Evolutionary conservation across 805 yeast genomes (phyloP).

Genomic region (Helenozyma rhizophorensis): DNA sequence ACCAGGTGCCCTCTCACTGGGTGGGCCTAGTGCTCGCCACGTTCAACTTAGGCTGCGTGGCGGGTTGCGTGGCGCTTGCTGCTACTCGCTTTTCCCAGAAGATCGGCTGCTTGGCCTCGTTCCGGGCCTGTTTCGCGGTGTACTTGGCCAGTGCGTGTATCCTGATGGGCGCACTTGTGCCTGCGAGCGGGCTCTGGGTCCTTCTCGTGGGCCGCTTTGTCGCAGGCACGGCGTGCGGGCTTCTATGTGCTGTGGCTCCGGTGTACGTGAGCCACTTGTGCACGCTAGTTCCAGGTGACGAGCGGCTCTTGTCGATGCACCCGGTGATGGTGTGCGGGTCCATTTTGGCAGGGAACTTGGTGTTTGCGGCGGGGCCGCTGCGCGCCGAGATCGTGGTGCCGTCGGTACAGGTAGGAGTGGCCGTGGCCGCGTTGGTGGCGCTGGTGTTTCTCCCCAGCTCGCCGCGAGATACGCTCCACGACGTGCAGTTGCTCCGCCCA

Average conservation of each 20-base stretch:
- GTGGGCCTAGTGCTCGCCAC: constrained; percentile 4
- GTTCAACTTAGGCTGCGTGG: constrained; percentile 8
- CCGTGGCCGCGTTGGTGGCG: constrained; percentile 3
- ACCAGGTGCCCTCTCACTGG: constrained; percentile 2
- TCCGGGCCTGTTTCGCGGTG: constrained; percentile 1
- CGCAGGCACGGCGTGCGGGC: constrained; percentile 7
- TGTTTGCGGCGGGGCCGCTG: background rate
- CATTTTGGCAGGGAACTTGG: constrained; percentile 5
- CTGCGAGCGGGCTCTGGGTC: constrained; percentile 2
- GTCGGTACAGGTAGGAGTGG: constrained; percentile 1
- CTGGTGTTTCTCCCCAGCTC: constrained; percentile 6
- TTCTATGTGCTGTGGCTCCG: constrained; percentile 10
- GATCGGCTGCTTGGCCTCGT: constrained; percentile 4
- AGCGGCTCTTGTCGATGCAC: constrained; percentile 1
- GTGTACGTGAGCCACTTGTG: constrained; percentile 7
- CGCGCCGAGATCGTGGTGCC: constrained; percentile 1
- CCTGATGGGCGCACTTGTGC: constrained; percentile 1
- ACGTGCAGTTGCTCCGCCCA: background rate
- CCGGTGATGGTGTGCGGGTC: constrained; percentile 2
- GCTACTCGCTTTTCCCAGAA: constrained; percentile 1
- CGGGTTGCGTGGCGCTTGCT: constrained; percentile 4
- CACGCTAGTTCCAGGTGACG: constrained; percentile 3
- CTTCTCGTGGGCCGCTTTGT: constrained; percentile 3
- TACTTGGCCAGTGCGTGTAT: constrained; percentile 3
- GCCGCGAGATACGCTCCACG: constrained; percentile 2